These are phyloP conservation scores for Kodamaea neixiangensis DNA, from an alignment of 805 yeast genomes.

Conservation along the genomic window DNA sequence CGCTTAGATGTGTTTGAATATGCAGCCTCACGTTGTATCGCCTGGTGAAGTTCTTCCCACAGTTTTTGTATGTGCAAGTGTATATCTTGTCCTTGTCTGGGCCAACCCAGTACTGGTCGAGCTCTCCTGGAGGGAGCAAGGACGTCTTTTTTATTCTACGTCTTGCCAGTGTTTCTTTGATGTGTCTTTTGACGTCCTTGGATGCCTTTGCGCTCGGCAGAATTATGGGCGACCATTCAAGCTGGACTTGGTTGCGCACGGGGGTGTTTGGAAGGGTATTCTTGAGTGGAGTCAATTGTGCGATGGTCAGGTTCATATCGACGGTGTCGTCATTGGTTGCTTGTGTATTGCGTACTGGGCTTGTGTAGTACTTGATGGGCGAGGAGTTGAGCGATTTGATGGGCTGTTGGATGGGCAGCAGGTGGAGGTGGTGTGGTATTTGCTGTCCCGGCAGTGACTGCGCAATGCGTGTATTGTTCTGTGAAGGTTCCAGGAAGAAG, in stretches of 20 bases:
- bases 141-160: conserved; percentile 58
- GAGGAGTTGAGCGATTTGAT: conserved; percentile 30
- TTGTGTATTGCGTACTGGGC: conserved; percentile 20
- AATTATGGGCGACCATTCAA: conserved; percentile 49
- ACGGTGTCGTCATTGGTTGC: conserved; percentile 31
- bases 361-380: conserved; percentile 29
- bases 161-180: conserved; percentile 48
- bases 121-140: conserved; percentile 83
- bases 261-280: conserved; percentile 38
- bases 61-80: conserved; percentile 71
- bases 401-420: conserved; percentile 9
- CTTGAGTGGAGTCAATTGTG: conserved; percentile 43
- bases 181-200: conserved; percentile 19
- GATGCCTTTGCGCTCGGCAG: conserved; percentile 34
- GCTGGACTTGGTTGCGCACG: conserved; percentile 29
- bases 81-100: conserved; percentile 72
- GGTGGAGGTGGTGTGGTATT: conserved; percentile 20
- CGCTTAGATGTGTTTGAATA: conserved; percentile 94
- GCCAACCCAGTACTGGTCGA: conserved; percentile 80
- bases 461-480: neutral
- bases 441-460: conserved; percentile 18
- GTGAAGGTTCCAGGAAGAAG: conserved; percentile 8
- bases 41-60: conserved; percentile 83
- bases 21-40: conserved; percentile 93
- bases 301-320: conserved; percentile 42